These are phyloP conservation scores for Trichaptum fuscoviolaceum DNA, from an alignment of 768 basidiomycete genomes.

Conservation along the genomic window DNA sequence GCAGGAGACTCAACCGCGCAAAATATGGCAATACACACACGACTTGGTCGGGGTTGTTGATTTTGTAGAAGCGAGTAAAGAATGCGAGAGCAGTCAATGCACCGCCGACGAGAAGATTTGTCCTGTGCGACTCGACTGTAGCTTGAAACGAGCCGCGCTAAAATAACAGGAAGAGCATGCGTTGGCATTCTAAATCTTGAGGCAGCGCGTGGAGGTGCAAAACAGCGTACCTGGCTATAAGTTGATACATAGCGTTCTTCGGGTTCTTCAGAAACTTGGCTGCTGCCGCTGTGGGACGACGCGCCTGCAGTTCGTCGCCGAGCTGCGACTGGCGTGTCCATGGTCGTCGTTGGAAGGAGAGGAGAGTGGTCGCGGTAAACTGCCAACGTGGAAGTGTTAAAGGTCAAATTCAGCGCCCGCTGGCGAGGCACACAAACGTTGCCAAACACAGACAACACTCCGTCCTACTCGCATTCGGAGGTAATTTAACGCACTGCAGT, in stretches of 20 bases:
- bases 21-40: conserved; percentile 52
- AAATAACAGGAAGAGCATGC: not conserved
- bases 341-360: not conserved
- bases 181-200: not conserved
- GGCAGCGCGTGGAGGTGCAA: not conserved
- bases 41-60: conserved; percentile 90
- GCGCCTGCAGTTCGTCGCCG: not conserved
- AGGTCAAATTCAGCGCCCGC: not conserved
- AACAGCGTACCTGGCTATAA: conserved; percentile 1
- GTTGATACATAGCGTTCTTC: not conserved
- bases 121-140: conserved; percentile 9
- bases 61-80: conserved; percentile 87
- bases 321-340: not conserved
- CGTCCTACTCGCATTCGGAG: not conserved
- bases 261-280: not conserved
- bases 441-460: conserved; percentile 1
- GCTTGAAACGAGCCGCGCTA: not conserved
- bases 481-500: not conserved
- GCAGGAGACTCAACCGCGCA: not conserved
- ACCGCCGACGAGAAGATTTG: conserved; percentile 57
- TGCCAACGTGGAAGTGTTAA: not conserved
- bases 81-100: conserved; percentile 72
- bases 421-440: not conserved
- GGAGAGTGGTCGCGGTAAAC: not conserved
- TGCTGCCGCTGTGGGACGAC: not conserved